Percentiles rank a stretch among this genome's conserved stretches.
These are phyloP conservation scores for Solanum phureja DNA, from an alignment of 257 asterid genomes.

Conservation along the genomic window DNA sequence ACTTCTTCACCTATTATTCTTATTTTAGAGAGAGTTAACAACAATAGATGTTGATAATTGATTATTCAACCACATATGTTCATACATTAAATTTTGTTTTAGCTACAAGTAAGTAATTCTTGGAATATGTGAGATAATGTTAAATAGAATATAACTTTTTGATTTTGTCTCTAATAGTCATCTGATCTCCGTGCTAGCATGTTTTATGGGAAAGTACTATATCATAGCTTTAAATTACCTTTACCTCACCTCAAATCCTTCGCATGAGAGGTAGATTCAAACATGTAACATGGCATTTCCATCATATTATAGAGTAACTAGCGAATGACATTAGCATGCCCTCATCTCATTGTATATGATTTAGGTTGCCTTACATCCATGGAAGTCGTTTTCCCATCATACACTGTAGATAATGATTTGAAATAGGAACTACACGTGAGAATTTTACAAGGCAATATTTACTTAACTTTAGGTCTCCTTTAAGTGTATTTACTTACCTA, in stretches of 20 bases:
- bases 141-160: background rate
- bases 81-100: background rate
- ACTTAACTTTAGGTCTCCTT: too few species aligned
- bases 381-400: background rate
- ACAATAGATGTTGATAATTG: background rate
- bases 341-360: background rate
- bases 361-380: background rate
- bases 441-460: background rate
- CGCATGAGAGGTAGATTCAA: background rate
- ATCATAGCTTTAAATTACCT: background rate
- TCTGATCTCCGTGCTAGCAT: background rate
- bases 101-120: background rate
- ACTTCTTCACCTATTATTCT: background rate
- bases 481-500: too few species aligned
- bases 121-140: background rate
- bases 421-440: background rate
- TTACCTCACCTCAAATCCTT: background rate
- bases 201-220: background rate
- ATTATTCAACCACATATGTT: background rate
- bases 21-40: background rate
- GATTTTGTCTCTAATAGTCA: background rate
- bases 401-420: background rate
- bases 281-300: background rate
- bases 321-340: background rate
- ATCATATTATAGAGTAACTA: background rate